Percentiles rank a stretch among this genome's conserved stretches.
Evolutionary conservation across 108 stramenopile species (phyloP).

Genomic region (Parmales sp.): DNA sequence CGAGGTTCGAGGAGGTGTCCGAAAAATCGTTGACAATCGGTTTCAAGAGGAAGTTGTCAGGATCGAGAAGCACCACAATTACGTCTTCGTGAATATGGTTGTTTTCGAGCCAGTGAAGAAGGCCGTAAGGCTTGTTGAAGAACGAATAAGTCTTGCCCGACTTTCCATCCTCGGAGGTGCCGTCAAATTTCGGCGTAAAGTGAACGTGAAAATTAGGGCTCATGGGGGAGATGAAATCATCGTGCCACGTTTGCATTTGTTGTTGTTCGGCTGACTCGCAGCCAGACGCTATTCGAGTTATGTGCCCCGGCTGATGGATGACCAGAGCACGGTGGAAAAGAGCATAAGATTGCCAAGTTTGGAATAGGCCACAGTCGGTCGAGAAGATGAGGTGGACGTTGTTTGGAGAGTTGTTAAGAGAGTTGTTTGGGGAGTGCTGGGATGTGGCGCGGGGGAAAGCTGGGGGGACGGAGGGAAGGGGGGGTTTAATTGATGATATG

Average conservation of each 20-base stretch:
- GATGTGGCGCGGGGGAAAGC: no score
- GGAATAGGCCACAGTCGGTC: slow-evolving; percentile 37
- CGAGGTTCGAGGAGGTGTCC: neutral
- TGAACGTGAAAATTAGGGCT: slow-evolving; percentile 56
- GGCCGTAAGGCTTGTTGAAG: slow-evolving; percentile 74
- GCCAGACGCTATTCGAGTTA: slow-evolving; percentile 70
- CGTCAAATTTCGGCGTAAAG: slow-evolving; percentile 58
- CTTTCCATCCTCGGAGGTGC: slow-evolving; percentile 41
- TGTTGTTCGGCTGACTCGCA: slow-evolving; percentile 33
- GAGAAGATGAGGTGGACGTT: slow-evolving; percentile 38
- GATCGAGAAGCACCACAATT: slow-evolving; percentile 41
- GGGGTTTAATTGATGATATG: no score
- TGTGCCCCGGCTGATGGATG: slow-evolving; percentile 55
- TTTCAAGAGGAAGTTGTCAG: slow-evolving; percentile 80
- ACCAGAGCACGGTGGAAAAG: slow-evolving; percentile 58
- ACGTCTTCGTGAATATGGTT: no score
- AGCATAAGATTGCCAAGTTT: slow-evolving; percentile 78
- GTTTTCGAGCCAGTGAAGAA: slow-evolving; percentile 59
- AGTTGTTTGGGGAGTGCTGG: no score
- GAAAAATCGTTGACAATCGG: slow-evolving; percentile 61
- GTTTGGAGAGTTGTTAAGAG: neutral
- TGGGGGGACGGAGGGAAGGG: no score
- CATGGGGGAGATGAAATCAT: slow-evolving; percentile 33
- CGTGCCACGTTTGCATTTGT: slow-evolving; percentile 16
- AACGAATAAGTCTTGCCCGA: slow-evolving; percentile 62